Conservation (phyloP, 805 yeast genomes). For the Ogataea neopini region DNA sequence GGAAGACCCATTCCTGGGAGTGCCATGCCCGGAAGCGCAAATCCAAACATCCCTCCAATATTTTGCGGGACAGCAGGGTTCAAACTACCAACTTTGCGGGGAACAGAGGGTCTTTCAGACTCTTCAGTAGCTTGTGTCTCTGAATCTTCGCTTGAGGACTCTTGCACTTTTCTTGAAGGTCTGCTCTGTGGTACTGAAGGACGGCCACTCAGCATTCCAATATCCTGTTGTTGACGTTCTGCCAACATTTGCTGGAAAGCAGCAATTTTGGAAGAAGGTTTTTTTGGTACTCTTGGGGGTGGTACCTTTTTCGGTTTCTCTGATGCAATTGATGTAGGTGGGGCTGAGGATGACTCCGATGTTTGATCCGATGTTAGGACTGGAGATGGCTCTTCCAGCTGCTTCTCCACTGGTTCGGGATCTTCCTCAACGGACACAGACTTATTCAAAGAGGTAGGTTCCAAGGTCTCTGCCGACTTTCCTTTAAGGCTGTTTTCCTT, state of each 20-base stretch:
- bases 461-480: too few relatives aligned
- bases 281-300: constrained; percentile 68
- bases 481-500: not conserved
- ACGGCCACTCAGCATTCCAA: constrained; percentile 22
- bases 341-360: too few relatives aligned
- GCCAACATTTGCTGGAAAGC: constrained; percentile 79
- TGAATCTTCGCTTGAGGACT: constrained; percentile 4
- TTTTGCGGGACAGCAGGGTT: constrained; percentile 53
- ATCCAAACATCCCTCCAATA: constrained; percentile 56
- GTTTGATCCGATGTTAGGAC: too few relatives aligned
- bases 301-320: constrained; percentile 20
- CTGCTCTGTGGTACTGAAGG: constrained; percentile 27
- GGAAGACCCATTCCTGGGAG: constrained; percentile 49
- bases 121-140: not conserved
- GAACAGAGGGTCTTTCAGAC: constrained; percentile 6
- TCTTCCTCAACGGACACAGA: too few relatives aligned
- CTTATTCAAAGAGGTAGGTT: too few relatives aligned
- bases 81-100: constrained; percentile 25
- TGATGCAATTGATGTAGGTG: too few relatives aligned
- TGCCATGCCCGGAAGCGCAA: constrained; percentile 55
- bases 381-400: not conserved
- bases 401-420: not conserved
- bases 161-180: constrained; percentile 17
- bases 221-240: constrained; percentile 45
- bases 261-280: constrained; percentile 75